phyloP scores from a whole-genome alignment of 2,329 filamentous ascomycete species.

The Penicillium sp. region DNA sequence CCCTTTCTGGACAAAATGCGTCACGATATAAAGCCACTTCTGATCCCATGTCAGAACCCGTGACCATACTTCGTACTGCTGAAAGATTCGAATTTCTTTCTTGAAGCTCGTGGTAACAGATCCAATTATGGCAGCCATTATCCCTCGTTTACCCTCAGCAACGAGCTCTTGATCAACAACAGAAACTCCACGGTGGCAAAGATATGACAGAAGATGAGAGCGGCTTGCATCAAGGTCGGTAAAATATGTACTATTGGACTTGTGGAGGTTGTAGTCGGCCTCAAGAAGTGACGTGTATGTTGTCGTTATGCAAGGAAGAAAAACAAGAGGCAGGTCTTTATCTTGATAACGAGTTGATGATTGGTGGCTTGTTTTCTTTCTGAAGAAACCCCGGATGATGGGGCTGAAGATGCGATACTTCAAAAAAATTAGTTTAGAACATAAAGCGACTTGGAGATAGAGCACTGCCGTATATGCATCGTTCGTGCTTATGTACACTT shows the following conservation, averaged over 20 bases:
- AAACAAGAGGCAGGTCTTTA: conserved; percentile 50
- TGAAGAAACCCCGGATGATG: background rate
- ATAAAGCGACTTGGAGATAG: background rate
- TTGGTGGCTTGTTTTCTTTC: background rate
- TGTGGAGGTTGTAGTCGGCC: conserved; percentile 83
- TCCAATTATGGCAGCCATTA: background rate
- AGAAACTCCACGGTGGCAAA: background rate
- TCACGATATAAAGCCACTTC: conserved; percentile 36
- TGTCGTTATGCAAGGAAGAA: conserved; percentile 67
- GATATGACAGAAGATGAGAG: background rate
- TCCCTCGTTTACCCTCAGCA: background rate
- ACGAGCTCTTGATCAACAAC: background rate
- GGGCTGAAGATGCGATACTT: background rate
- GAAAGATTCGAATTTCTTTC: conserved; percentile 25
- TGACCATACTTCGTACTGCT: conserved; percentile 28
- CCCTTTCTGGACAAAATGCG: conserved; percentile 28
- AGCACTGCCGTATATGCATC: background rate
- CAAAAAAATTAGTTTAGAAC: background rate
- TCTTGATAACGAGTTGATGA: background rate
- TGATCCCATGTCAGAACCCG: conserved; percentile 32
- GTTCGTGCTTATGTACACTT: background rate
- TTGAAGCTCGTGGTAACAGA: conserved; percentile 29
- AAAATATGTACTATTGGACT: conserved; percentile 82
- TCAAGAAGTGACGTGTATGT: conserved; percentile 70
- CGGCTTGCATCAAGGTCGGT: conserved; percentile 69